These are phyloP conservation scores for Polyplosphaeria fusca DNA, from an alignment of 495 filamentous ascomycete species.

Conservation along the genomic window DNA sequence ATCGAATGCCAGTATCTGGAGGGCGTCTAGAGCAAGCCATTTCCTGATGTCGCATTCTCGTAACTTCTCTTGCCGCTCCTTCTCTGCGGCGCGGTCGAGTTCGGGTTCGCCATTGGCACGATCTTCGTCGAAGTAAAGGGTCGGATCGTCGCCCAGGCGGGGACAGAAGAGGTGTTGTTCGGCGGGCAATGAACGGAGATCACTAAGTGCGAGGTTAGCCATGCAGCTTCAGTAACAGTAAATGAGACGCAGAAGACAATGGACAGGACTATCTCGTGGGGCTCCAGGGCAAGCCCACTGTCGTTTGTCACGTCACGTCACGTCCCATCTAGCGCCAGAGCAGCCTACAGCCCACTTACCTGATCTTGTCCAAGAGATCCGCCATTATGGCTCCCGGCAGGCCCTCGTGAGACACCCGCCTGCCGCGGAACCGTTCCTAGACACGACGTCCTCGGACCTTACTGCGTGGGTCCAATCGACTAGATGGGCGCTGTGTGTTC, in stretches of 20 bases:
- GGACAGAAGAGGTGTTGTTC: constrained; percentile 44
- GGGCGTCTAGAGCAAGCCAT: constrained; percentile 57
- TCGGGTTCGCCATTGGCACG: constrained; percentile 10
- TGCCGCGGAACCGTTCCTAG: no score
- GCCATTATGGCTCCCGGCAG: neutral
- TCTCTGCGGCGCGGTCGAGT: constrained; percentile 16
- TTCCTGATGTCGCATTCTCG: constrained; percentile 52
- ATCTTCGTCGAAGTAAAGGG: constrained; percentile 41
- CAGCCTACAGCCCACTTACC: no score
- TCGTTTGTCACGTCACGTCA: no score
- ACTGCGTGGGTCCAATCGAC: no score
- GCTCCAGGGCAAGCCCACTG: no score
- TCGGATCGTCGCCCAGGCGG: constrained; percentile 33
- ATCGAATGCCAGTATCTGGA: constrained; percentile 66
- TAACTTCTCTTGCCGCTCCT: constrained; percentile 32
- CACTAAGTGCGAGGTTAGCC: constrained; percentile 27
- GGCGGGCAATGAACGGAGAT: constrained; percentile 34
- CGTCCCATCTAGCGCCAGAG: no score
- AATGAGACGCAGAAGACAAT: constrained; percentile 4
- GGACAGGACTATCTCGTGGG: no score
- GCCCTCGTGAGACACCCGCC: no score
- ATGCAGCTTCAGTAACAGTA: constrained; percentile 6
- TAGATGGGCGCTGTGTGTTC: no score
- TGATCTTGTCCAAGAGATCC: neutral
- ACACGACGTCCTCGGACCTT: no score